Conservation (phyloP, 257 asterid species). For the Fraxinus americana region DNA sequence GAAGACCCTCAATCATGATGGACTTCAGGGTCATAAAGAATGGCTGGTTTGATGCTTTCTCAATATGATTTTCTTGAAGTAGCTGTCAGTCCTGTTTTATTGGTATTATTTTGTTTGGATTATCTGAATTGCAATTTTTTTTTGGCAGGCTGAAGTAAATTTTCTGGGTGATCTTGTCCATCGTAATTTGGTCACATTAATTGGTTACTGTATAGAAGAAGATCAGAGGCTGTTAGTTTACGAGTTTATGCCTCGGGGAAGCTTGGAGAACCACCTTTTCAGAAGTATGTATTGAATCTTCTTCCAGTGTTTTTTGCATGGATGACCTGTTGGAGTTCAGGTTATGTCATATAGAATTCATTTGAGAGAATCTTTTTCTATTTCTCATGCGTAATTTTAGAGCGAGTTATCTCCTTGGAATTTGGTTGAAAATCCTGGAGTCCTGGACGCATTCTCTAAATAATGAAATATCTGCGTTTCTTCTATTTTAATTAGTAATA, state of each 20-base stretch:
- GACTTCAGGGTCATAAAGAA: constrained; percentile 90
- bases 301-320: constrained; percentile 9
- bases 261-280: constrained; percentile 69
- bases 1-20: constrained; percentile 75
- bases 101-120: neutral
- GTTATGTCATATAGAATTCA: neutral
- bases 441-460: neutral
- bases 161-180: constrained; percentile 63
- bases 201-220: constrained; percentile 63
- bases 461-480: neutral
- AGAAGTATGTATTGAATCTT: constrained; percentile 44
- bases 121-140: constrained; percentile 15
- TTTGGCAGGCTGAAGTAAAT: constrained; percentile 63
- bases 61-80: neutral
- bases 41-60: constrained; percentile 67
- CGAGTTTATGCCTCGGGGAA: constrained; percentile 68
- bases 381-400: neutral
- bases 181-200: constrained; percentile 57
- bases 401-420: neutral
- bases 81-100: neutral
- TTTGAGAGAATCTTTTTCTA: neutral
- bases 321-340: neutral
- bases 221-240: constrained; percentile 60
- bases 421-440: neutral
- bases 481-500: neutral